A percentile compares a stretch with the other conserved stretches of the same genome.
Evolutionary conservation across 164 flowering plant genomes (phyloP).

Genomic region (Akebia trifoliata): DNA sequence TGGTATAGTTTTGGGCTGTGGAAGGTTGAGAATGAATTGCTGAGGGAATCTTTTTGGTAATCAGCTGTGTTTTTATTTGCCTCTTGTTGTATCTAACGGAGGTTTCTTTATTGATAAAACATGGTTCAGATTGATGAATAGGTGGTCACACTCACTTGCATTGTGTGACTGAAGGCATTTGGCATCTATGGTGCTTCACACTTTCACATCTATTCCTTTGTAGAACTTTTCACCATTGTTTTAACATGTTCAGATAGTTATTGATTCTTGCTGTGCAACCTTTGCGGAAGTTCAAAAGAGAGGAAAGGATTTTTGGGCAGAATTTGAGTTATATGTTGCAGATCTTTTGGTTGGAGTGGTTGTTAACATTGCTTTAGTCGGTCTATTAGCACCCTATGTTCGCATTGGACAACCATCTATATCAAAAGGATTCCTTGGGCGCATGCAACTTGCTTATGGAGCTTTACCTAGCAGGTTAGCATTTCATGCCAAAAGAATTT

Average conservation of each 20-base stretch:
- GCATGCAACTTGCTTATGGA: constrained; percentile 45
- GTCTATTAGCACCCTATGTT: constrained; percentile 86
- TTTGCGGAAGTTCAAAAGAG: constrained; percentile 93
- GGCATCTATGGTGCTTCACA: background rate
- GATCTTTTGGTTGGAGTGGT: constrained; percentile 84
- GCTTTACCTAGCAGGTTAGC: constrained; percentile 89
- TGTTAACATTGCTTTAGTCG: constrained; percentile 82
- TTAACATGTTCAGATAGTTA: constrained; percentile 53
- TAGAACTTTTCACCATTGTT: background rate
- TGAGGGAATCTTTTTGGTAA: no score
- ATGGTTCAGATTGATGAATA: no score
- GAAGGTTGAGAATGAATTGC: no score
- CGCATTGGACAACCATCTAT: constrained; percentile 69
- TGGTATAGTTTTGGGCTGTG: no score
- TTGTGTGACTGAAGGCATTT: no score
- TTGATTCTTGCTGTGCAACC: constrained; percentile 96
- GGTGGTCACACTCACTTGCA: no score
- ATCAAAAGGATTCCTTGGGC: constrained; percentile 64
- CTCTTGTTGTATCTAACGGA: no score
- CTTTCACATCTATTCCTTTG: background rate
- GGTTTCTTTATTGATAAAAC: no score
- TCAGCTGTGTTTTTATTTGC: no score
- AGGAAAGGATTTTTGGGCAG: constrained; percentile 94
- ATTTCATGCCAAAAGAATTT: background rate
- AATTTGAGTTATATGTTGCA: constrained; percentile 86